These are phyloP conservation scores for Malus fusca DNA, from an alignment of 306 rosid genomes.

Conservation along the genomic window DNA sequence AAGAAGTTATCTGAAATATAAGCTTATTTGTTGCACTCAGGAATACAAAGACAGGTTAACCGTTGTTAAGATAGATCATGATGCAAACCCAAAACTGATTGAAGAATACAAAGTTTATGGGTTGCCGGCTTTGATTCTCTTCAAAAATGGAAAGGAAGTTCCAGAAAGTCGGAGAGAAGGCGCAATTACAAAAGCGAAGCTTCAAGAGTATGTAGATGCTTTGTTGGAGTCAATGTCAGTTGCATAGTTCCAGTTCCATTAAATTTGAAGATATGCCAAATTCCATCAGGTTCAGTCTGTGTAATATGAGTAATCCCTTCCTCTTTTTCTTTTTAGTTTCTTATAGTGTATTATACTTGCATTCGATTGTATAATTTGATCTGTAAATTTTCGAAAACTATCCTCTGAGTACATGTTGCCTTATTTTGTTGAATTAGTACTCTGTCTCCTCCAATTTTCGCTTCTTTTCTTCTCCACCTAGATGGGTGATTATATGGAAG, in stretches of 20 bases:
- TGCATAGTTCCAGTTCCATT: constrained; percentile 24
- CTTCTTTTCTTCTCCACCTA: neutral
- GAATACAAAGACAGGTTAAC: constrained; percentile 68
- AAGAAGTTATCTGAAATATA: neutral
- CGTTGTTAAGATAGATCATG: constrained; percentile 79
- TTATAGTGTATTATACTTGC: neutral
- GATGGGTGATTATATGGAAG: neutral
- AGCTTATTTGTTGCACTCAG: constrained; percentile 25
- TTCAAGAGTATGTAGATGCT: constrained; percentile 56
- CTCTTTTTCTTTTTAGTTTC: neutral
- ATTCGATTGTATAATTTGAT: neutral
- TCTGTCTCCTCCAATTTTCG: neutral
- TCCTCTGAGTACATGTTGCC: neutral
- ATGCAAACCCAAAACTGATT: constrained; percentile 63
- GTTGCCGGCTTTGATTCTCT: constrained; percentile 66
- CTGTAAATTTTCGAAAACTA: neutral
- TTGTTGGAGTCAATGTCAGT: constrained; percentile 56
- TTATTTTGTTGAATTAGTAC: neutral
- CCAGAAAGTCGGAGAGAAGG: constrained; percentile 86
- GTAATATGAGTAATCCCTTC: neutral
- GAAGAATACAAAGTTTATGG: constrained; percentile 77
- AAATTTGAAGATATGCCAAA: neutral
- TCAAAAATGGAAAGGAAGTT: constrained; percentile 67
- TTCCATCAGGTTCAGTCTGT: neutral
- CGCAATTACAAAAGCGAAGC: constrained; percentile 72